Evolutionary conservation across 2,329 filamentous ascomycete species (phyloP).

Genomic region (Ophiostoma pallidulum): DNA sequence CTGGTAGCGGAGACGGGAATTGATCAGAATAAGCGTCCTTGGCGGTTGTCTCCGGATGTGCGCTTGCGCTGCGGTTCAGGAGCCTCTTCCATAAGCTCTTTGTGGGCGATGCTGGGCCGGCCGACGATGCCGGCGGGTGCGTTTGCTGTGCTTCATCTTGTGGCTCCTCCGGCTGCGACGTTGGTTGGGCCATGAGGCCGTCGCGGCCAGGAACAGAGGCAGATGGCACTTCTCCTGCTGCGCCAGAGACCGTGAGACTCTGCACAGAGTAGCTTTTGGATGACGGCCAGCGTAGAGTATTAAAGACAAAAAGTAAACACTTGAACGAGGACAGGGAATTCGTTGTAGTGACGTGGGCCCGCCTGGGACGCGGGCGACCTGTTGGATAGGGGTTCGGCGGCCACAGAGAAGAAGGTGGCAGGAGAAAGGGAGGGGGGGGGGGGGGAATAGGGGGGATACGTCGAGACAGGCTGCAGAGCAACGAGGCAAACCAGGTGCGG

Average conservation of each 20-base stretch:
- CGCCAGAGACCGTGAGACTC: background rate
- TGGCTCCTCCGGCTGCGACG: constrained; percentile 1
- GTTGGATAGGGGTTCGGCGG: background rate
- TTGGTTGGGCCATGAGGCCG: constrained; percentile 12
- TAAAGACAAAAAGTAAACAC: constrained; percentile 4
- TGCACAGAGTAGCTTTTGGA: background rate
- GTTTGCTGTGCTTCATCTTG: constrained; percentile 1
- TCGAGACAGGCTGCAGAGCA: background rate
- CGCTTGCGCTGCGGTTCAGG: constrained; percentile 6
- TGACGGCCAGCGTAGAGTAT: background rate
- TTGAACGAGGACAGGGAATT: background rate
- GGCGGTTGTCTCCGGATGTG: background rate
- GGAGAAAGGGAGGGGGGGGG: background rate
- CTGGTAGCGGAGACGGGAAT: too few relatives aligned
- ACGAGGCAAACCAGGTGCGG: background rate
- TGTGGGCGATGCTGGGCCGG: constrained; percentile 17
- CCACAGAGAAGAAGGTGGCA: background rate
- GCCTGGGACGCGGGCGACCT: constrained; percentile 3
- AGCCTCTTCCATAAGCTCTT: constrained; percentile 16
- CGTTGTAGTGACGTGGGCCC: constrained; percentile 11
- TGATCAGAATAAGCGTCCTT: background rate
- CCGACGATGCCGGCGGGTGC: constrained; percentile 14
- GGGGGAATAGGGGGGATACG: background rate
- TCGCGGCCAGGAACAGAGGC: constrained; percentile 6
- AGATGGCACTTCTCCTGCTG: constrained; percentile 9